These are phyloP conservation scores for Ettlia oleoabundans DNA, from an alignment of 139 green algal species.

Conservation along the genomic window DNA sequence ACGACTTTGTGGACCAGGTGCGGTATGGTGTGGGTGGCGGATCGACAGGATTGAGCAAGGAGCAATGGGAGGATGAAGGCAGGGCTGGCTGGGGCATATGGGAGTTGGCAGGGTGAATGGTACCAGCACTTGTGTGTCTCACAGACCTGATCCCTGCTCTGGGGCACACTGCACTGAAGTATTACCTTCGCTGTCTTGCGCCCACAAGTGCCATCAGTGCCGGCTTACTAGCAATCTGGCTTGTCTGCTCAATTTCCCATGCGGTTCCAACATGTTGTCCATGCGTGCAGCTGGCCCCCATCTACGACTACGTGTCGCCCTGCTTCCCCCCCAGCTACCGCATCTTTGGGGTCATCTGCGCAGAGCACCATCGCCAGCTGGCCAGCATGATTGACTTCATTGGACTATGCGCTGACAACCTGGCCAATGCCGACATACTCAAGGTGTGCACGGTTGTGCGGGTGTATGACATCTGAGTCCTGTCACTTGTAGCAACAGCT, in stretches of 20 bases:
- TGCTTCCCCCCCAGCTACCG: conserved; percentile 87
- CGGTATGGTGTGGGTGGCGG: neutral
- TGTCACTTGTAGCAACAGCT: neutral
- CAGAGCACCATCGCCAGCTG: conserved; percentile 77
- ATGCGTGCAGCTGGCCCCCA: conserved; percentile 51
- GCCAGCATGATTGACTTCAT: conserved; percentile 78
- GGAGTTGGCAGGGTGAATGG: no score
- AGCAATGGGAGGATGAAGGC: no score
- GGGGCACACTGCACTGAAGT: no score
- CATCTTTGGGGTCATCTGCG: conserved; percentile 71
- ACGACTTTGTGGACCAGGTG: conserved; percentile 48
- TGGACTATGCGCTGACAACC: conserved; percentile 63
- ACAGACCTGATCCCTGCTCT: neutral
- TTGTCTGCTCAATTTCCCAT: neutral
- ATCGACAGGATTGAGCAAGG: no score
- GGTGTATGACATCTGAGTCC: neutral
- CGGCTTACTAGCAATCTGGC: no score
- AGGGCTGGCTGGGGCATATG: no score
- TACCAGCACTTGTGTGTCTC: no score
- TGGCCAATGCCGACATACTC: conserved; percentile 81
- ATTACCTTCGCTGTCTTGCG: no score
- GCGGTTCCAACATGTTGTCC: neutral
- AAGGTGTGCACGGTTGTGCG: neutral
- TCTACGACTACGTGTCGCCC: conserved; percentile 76
- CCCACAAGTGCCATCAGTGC: no score